These are phyloP conservation scores for Kodamaea restingae DNA, from an alignment of 805 yeast species.

Conservation along the genomic window DNA sequence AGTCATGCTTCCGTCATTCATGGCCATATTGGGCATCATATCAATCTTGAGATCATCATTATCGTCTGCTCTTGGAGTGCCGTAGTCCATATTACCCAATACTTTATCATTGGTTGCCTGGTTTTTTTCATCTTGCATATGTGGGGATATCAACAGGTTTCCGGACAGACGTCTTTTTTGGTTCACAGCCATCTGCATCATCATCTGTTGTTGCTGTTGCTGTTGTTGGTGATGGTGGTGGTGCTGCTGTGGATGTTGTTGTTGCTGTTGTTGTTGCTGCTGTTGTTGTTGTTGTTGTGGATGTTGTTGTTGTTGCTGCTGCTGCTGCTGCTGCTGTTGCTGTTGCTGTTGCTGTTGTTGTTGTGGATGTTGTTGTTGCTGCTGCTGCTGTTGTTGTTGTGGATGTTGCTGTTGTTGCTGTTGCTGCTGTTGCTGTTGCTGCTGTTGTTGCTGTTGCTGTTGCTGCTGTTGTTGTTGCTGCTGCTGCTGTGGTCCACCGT, in stretches of 20 bases:
- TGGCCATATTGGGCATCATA: constrained; percentile 10
- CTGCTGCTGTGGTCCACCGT: too few relatives aligned
- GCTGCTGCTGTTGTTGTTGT: constrained; percentile 12
- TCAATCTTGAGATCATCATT: constrained; percentile 4
- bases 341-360: constrained; percentile 11
- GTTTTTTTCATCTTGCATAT: constrained; percentile 7
- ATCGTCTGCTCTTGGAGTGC: constrained; percentile 6
- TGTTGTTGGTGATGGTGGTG: constrained; percentile 10
- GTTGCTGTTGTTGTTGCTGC: constrained; percentile 11
- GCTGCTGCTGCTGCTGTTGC: constrained; percentile 12
- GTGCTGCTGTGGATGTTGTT: too few relatives aligned
- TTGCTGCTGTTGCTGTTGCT: constrained; percentile 11
- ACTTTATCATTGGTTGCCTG: constrained; percentile 10
- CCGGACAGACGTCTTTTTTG: constrained; percentile 4
- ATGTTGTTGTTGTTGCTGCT: constrained; percentile 11
- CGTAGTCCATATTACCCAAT: constrained; percentile 7
- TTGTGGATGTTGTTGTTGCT: constrained; percentile 10
- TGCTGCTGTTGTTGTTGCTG: too few relatives aligned
- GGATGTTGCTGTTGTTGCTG: too few relatives aligned
- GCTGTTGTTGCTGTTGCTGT: constrained; percentile 11
- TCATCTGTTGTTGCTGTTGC: constrained; percentile 12
- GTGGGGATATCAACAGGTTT: constrained; percentile 4
- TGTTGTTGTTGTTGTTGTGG: constrained; percentile 11
- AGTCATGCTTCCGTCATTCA: constrained; percentile 5
- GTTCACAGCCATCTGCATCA: constrained; percentile 6